Evolutionary conservation across 768 basidiomycete genomes (phyloP).

Genomic region (Ramaria sp.): DNA sequence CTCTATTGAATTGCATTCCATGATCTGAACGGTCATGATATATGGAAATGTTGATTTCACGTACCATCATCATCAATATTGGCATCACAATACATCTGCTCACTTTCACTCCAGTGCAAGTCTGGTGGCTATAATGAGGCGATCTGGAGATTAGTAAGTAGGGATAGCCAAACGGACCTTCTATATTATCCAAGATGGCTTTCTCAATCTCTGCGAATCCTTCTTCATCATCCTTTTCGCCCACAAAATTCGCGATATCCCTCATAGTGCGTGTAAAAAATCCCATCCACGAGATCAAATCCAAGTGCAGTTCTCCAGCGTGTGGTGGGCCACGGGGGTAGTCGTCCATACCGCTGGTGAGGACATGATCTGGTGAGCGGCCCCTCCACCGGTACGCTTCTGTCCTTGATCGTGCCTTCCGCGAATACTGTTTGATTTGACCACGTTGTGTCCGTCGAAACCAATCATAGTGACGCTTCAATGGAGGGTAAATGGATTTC

Average conservation of each 20-base stretch:
- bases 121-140: constrained; percentile 34
- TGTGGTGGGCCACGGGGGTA: constrained; percentile 88
- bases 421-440: constrained; percentile 83
- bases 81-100: constrained; percentile 90
- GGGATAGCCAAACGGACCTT: constrained; percentile 36
- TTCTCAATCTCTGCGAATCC: constrained; percentile 70
- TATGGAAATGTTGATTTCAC: constrained; percentile 3
- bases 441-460: constrained; percentile 91
- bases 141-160: neutral
- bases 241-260: constrained; percentile 78
- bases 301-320: constrained; percentile 85
- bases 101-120: constrained; percentile 84
- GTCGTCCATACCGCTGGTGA: constrained; percentile 95
- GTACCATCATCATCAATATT: constrained; percentile 76
- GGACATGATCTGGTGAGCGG: constrained; percentile 71
- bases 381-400: constrained; percentile 96
- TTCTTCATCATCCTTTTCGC: constrained; percentile 72
- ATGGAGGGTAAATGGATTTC: constrained; percentile 66
- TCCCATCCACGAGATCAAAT: constrained; percentile 92
- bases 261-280: constrained; percentile 93
- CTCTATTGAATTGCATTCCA: constrained; percentile 35
- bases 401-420: constrained; percentile 72
- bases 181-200: constrained; percentile 77
- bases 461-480: constrained; percentile 93
- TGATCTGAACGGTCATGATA: neutral